These are phyloP conservation scores for Trebouxia sp. DNA, from an alignment of 139 green algal species.

Conservation along the genomic window DNA sequence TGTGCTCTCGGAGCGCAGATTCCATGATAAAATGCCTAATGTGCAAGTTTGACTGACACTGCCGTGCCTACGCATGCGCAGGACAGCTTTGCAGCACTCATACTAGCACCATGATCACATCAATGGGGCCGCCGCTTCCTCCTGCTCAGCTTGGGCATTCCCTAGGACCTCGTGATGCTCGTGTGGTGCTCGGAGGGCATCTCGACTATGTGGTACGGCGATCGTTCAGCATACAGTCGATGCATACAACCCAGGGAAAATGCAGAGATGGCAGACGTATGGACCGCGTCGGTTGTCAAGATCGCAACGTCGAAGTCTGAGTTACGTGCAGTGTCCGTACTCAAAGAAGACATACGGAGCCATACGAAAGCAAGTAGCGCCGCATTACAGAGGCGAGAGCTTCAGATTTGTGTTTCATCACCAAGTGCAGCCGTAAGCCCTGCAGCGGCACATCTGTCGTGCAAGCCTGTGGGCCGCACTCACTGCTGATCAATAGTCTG, in stretches of 20 bases:
- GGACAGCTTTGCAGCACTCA: too few species aligned
- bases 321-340: constrained; percentile 20
- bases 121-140: not conserved
- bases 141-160: constrained; percentile 3
- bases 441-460: too few species aligned
- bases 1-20: constrained; percentile 19
- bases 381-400: not conserved
- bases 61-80: not conserved
- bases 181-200: not conserved
- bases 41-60: not conserved
- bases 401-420: constrained; percentile 13
- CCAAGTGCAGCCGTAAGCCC: constrained; percentile 20
- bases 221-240: not conserved
- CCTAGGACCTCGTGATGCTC: not conserved
- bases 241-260: not conserved
- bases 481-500: not conserved
- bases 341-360: constrained; percentile 14
- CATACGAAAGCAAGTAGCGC: not conserved
- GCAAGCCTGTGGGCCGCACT: too few species aligned
- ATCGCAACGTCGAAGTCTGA: not conserved
- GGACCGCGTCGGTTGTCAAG: not conserved
- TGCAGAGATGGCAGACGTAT: too few species aligned
- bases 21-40: not conserved
- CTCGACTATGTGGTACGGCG: constrained; percentile 2
- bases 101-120: too few species aligned